Base-by-base conservation (phyloP, 129 eudicot genomes). In the Lonicera japonica region DNA sequence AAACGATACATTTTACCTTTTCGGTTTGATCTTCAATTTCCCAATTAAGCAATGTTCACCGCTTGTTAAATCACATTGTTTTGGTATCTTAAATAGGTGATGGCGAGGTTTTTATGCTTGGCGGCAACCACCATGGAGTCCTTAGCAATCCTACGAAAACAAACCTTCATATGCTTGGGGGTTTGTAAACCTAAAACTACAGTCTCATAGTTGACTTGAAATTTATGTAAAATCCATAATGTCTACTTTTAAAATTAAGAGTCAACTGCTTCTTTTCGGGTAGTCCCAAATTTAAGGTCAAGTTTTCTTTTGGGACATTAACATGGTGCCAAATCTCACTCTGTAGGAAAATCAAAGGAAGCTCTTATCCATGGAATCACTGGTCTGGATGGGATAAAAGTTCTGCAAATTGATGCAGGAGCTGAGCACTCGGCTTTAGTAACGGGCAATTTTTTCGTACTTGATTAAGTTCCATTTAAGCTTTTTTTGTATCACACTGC, bases 371-470 rank as follows among this genome's bases (percentile, higher is more conserved):
- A 57, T 45, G 72, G 34, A 58, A 58, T 85, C 46, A 74, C 67
- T 29, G 83, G 70, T 38, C 76, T 76, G 25, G 59, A 64, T 15
- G 80, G 74, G 59, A 55, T 61, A 54, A 75, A 80, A 53, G 81
- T 82, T 64, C 61, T 60, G 36, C 90, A 85, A 47, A 51, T 91
- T 75, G 94, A 86, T 63, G 86, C 98, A 52, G 98, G 98, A 66
- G 81, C 98, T 51, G 98, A 91, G 66, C 98, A 91, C 84, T 91
- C 96, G 0, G 96, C 80, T 39, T 24, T 91, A 50, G 79, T 76
- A 61, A 80, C 90, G 84, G 98, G 98, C 70, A 73, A 69, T 84
- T 25, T 8, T 59, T n/a, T 22, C 15, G 21, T 19, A 10, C 8
- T 8, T 7, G 14, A 45, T 21, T 3, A 11, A 46, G 9, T 47